Base-by-base conservation (phyloP, 1,139 yeast species). In the Scheffersomyces segobiensis region DNA sequence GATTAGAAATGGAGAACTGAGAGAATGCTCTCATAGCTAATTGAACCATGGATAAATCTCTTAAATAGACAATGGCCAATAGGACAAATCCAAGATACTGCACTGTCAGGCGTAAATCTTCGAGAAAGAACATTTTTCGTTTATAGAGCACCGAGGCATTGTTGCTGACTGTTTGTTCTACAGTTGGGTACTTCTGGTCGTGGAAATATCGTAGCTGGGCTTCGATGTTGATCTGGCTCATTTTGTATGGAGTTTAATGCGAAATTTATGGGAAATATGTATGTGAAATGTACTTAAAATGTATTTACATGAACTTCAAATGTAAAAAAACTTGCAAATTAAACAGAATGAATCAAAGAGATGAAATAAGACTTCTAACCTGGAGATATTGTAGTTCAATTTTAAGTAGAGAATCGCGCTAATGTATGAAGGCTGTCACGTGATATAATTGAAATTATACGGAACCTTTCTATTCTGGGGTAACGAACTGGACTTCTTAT, bases 51-150 rank as follows among this genome's bases (percentile, higher is more conserved):
- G 82, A 77, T 26, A 74, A 56, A 63, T 80, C 84, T 57, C 75
- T 71, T 14, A 79, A 67, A 61, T 80, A 80, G 6, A 73, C 61
- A 10, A 80, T 57, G 12, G 65, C 73, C 6, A 77, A 66, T 3
- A 79, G 57, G 3, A 77, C 59, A 58, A 65, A 71, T 22, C 80
- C 82, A 3, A 74, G 53, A 24, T 70, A 64, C 54, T 71, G 69
- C 21, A 76, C 50, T 2, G 74, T 66, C 56, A 72, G 71, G 52
- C 78, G 68, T 24, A 80, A 63, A 52, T 79, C 80, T 42, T 66
- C 66, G 3, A 79, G 66, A 57, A 79, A 80, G 64, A 65, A 71
- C 63, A 77, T 76, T 67, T 78, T 79, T 24, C 81, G 71, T 61
- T 77, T 77, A 59, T 78, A 77, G 26, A 79, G 71, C 46, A 74